Conservation (phyloP, 2,329 filamentous ascomycete genomes). For the Diaporthe sp. region DNA sequence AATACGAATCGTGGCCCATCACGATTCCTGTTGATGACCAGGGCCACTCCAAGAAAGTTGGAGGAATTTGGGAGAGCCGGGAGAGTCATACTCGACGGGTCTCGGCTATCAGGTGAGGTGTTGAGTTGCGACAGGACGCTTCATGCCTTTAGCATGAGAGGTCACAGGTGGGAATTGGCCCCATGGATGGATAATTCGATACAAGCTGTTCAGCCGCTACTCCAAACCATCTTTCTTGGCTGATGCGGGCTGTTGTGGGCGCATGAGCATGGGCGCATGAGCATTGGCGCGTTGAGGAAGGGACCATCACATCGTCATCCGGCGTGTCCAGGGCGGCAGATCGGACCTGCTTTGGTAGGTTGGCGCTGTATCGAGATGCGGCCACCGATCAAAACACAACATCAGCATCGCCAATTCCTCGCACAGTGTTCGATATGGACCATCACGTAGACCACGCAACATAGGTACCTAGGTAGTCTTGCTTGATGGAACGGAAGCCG, state of each 20-base stretch:
- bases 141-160: neutral
- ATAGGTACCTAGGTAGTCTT: no score
- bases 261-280: neutral
- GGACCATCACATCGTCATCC: neutral
- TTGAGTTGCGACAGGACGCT: neutral
- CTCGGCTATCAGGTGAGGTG: neutral
- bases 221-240: neutral
- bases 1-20: constrained; percentile 87
- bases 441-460: neutral
- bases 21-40: constrained; percentile 79
- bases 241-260: neutral
- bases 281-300: neutral
- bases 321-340: neutral
- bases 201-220: neutral
- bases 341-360: neutral
- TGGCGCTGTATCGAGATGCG: neutral
- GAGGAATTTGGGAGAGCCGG: constrained; percentile 61
- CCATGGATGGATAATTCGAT: neutral
- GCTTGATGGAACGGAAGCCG: neutral
- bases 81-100: constrained; percentile 53
- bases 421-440: neutral
- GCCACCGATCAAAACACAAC: neutral
- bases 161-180: neutral
- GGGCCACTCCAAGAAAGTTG: constrained; percentile 75
- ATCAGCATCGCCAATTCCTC: neutral